A percentile compares a stretch with the other conserved stretches of the same genome.
phyloP scores from a whole-genome alignment of 768 basidiomycete genomes.

The Serpula lacrymans region DNA sequence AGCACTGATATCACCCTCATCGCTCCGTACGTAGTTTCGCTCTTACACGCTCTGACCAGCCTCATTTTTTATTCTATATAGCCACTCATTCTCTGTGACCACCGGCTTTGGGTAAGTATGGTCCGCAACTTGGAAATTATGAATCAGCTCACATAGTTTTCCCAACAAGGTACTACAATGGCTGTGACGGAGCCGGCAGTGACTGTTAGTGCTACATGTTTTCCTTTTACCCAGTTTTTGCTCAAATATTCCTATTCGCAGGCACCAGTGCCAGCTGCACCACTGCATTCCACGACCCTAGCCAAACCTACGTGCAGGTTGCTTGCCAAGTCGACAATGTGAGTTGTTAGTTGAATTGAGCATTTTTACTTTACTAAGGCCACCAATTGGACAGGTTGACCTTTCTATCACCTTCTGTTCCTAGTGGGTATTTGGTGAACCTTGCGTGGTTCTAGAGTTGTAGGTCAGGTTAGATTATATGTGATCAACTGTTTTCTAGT shows the following conservation, averaged over 20 bases:
- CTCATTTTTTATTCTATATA: conserved; percentile 3
- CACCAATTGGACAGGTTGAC: conserved; percentile 24
- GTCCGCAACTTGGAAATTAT: not conserved
- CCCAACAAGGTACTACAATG: conserved; percentile 21
- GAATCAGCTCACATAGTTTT: too few relatives aligned
- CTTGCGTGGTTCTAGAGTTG: too few relatives aligned
- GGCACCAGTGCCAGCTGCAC: conserved; percentile 26
- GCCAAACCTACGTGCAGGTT: conserved; percentile 29
- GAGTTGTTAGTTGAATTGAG: not conserved
- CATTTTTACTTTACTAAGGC: not conserved
- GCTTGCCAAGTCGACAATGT: conserved; percentile 32
- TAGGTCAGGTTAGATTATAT: too few relatives aligned
- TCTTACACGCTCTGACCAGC: not conserved
- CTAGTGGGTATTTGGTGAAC: too few relatives aligned
- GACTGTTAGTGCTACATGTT: conserved; percentile 20
- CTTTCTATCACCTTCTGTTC: conserved; percentile 36
- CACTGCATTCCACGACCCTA: conserved; percentile 27
- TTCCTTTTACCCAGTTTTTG: not conserved
- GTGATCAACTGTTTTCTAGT: too few relatives aligned
- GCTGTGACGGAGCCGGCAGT: conserved; percentile 24
- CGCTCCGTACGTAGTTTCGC: conserved; percentile 23
- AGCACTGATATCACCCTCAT: conserved; percentile 33
- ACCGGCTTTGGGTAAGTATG: conserved; percentile 29
- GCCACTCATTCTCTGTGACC: conserved; percentile 32
- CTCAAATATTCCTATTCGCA: conserved; percentile 7